Percentiles rank a stretch among this genome's conserved stretches.
Conservation (phyloP, 2,329 filamentous ascomycete genomes). For the Verticillium tricorpus region DNA sequence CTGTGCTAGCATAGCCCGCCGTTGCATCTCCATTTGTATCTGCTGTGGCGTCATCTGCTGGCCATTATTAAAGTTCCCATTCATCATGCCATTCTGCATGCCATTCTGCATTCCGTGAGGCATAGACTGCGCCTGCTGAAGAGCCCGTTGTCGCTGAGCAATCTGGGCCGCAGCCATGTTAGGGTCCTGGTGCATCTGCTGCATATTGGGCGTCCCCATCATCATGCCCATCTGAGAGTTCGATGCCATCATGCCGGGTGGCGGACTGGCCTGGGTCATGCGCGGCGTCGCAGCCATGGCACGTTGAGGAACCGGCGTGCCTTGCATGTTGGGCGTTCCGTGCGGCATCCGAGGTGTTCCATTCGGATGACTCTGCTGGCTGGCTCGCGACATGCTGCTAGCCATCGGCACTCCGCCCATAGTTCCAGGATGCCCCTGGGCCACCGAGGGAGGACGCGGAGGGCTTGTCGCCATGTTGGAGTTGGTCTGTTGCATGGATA, state of each 20-base stretch:
- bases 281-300: conserved; percentile 53
- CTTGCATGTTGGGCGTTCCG: conserved; percentile 58
- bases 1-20: conserved; percentile 19
- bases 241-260: conserved; percentile 54
- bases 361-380: conserved; percentile 61
- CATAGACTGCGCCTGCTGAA: conserved; percentile 35
- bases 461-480: conserved; percentile 68
- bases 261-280: conserved; percentile 59
- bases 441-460: conserved; percentile 60
- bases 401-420: conserved; percentile 50
- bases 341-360: conserved; percentile 60
- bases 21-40: conserved; percentile 12
- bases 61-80: conserved; percentile 29
- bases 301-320: conserved; percentile 52
- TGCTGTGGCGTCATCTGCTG: conserved; percentile 25
- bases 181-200: conserved; percentile 33
- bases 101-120: conserved; percentile 30
- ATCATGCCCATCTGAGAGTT: conserved; percentile 48
- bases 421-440: conserved; percentile 53
- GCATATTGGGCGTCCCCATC: conserved; percentile 30
- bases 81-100: conserved; percentile 23
- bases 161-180: conserved; percentile 40
- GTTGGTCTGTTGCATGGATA: conserved; percentile 60
- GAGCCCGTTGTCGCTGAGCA: conserved; percentile 41
- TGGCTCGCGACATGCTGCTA: conserved; percentile 60